These are phyloP conservation scores for Akanthomyces uredinophilus DNA, from an alignment of 2,329 filamentous ascomycete genomes.

Conservation along the genomic window DNA sequence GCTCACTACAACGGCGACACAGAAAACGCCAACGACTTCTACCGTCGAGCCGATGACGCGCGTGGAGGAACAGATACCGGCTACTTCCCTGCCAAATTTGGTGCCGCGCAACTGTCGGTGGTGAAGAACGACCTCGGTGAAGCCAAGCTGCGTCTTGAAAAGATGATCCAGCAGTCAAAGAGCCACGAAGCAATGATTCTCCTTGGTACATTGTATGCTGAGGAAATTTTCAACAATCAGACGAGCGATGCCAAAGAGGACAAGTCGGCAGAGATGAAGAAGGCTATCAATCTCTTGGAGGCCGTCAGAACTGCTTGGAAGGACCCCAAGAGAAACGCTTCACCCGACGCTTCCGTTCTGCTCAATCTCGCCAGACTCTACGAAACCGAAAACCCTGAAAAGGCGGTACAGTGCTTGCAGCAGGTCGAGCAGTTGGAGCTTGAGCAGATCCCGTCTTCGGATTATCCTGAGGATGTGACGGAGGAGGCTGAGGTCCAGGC, in stretches of 20 bases:
- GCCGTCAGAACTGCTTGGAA: slow-evolving; percentile 84
- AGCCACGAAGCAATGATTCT: slow-evolving; percentile 86
- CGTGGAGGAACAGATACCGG: slow-evolving; percentile 87
- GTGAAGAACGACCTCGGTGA: slow-evolving; percentile 80
- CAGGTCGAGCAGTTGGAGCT: slow-evolving; percentile 90
- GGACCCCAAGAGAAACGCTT: slow-evolving; percentile 78
- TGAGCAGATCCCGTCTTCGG: slow-evolving; percentile 67
- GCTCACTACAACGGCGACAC: slow-evolving; percentile 78
- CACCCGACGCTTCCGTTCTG: slow-evolving; percentile 79
- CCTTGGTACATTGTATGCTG: slow-evolving; percentile 85
- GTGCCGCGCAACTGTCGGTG: slow-evolving; percentile 82
- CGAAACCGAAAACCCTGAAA: slow-evolving; percentile 78
- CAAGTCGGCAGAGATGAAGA: slow-evolving; percentile 77
- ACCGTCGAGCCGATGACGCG: slow-evolving; percentile 84
- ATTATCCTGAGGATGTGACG: slow-evolving; percentile 50
- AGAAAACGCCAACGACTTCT: slow-evolving; percentile 75
- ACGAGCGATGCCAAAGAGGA: slow-evolving; percentile 73
- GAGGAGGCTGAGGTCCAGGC: slow-evolving; percentile 57
- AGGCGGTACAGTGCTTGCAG: slow-evolving; percentile 83
- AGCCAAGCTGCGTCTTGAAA: slow-evolving; percentile 89
- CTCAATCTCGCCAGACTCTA: slow-evolving; percentile 90
- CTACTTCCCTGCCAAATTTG: slow-evolving; percentile 91
- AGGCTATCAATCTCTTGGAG: slow-evolving; percentile 81
- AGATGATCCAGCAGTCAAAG: slow-evolving; percentile 83
- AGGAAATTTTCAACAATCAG: slow-evolving; percentile 83